Evolutionary conservation across 2,329 filamentous ascomycete genomes (phyloP).

Genomic region (Dactylellina drechsleri): DNA sequence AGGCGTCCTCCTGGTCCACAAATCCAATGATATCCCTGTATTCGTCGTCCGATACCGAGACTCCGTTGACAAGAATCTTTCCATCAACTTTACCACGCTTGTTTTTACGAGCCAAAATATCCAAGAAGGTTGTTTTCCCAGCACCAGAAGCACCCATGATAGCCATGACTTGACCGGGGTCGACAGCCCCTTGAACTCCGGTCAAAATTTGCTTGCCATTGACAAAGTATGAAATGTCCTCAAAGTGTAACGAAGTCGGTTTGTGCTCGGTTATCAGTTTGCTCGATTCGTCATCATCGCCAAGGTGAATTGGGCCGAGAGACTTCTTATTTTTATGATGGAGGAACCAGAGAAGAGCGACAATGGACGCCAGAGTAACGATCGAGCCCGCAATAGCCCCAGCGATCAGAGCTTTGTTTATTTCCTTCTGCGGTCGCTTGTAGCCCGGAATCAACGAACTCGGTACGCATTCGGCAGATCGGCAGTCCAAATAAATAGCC

Average conservation of each 20-base stretch:
- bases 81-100: slow-evolving; percentile 83
- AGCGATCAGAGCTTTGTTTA: slow-evolving; percentile 96
- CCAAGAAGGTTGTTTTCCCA: slow-evolving; percentile 95
- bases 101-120: slow-evolving; percentile 96
- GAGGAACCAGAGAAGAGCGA: slow-evolving; percentile 78
- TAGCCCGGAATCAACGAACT: slow-evolving; percentile 93
- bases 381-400: slow-evolving; percentile 86
- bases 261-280: slow-evolving; percentile 93
- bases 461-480: slow-evolving; percentile 91
- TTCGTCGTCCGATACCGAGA: slow-evolving; percentile 83
- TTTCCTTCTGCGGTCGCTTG: slow-evolving; percentile 84
- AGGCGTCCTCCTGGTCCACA: slow-evolving; percentile 97
- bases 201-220: slow-evolving; percentile 88
- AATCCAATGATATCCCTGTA: slow-evolving; percentile 95
- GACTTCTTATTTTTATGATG: slow-evolving; percentile 74
- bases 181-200: slow-evolving; percentile 84
- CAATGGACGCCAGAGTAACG: slow-evolving; percentile 70
- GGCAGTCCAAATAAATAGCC: slow-evolving; percentile 84
- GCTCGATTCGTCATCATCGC: slow-evolving; percentile 83
- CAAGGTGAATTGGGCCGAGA: slow-evolving; percentile 80
- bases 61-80: slow-evolving; percentile 91
- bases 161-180: slow-evolving; percentile 92
- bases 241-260: slow-evolving; percentile 86
- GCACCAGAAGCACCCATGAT: slow-evolving; percentile 99
- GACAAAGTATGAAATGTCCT: slow-evolving; percentile 84